Base-by-base conservation (phyloP, 164 flowering plant genomes). In the Berberis vulgaris region DNA sequence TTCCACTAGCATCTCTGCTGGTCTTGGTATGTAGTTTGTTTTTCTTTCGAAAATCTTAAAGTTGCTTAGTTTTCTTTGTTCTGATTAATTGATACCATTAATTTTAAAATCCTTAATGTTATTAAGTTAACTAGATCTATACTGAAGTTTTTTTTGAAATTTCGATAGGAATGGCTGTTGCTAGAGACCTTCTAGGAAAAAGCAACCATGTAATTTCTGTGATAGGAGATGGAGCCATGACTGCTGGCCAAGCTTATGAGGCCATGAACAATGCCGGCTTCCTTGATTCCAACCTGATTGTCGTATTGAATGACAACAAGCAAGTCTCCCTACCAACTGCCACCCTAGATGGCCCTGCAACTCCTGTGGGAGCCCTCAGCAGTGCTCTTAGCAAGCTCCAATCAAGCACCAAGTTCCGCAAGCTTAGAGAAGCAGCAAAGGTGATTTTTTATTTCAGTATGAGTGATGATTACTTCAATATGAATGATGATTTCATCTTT, bases 211-310 rank as follows among this genome's bases (percentile, higher is more conserved):
- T 93, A 1, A 77, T 93, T 54, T 74, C 94, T 13, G 98, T 93
- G 66, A 93, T 93, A 61, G 98, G 98, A 71, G 98, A 93, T 69
- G 98, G 97, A 49, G 97, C 96, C 65, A 93, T 93, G 94, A 93
- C 98, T 0, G 98, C 97, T 49, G 98, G 98, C 38, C 96, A 87
- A 77, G 98, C 98, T n/a, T 92, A 87, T 52, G 98, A 92, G 63
- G 98, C 98, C 60, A 76, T 93, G 91, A 93, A 93, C 71, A 93
- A 93, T 71, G 82, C 97, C 1, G 98, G 98, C 1, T 93, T 69
- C 62, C 84, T 93, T 46, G 96, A 89, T 60, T 4, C 92, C 50
- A 86, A 93, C 76, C 68, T 93, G 68, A 88, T 93, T 45, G 83
- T 88, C 5, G 63, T 93, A 2, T 68, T 93, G 65, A 92, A 92